Base-by-base conservation (phyloP, 805 yeast species). In the Hanseniaspora vineae region DNA sequence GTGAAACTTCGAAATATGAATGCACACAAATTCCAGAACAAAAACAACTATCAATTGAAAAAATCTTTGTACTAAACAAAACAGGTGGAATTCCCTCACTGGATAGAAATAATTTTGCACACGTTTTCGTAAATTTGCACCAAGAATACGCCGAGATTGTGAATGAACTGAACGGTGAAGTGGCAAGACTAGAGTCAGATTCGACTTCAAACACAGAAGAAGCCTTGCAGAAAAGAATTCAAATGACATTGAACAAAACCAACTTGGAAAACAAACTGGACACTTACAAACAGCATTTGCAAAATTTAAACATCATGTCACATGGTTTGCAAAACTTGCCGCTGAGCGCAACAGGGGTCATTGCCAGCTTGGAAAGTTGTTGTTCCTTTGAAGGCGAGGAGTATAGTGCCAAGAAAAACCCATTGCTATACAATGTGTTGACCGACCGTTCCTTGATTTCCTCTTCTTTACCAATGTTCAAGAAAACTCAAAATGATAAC, bases 381-480 rank as follows among this genome's bases (percentile, higher is more conserved):
- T 37, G 40, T 17, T 37, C 19, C 6, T 37, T 37, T 37, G 40
- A 37, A n/a, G 19, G 19, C 12, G 19, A 37, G n/a, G 19, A 33
- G 37, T 33, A 20, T 6, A 32, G 10, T 10, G 31, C 31, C 14
- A 44, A 42, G 15, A 72, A 75, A 50, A 92, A 92, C 60, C 98
- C 99, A 1, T 74, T 92, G 40, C 78, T 92, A 14, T 86, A 89
- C 63, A 92, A 92, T 59, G 75, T 92, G 14, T 70, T 92, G 37
- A 92, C 99, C 0, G 97, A 92, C 60, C 70, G 97, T 46, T 87
- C 97, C 1, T 72, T 86, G 10, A 80, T 90, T 18, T 87, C 96
- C 1, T 86, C 96, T 0, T 89, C 97, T 0, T 68, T 92, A 40
- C 97, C 98, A 0, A 78, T 84, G 23, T 73, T 61, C 29, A 69